phyloP scores from a whole-genome alignment of 768 basidiomycete genomes.

The Gymnopilus dilepis region DNA sequence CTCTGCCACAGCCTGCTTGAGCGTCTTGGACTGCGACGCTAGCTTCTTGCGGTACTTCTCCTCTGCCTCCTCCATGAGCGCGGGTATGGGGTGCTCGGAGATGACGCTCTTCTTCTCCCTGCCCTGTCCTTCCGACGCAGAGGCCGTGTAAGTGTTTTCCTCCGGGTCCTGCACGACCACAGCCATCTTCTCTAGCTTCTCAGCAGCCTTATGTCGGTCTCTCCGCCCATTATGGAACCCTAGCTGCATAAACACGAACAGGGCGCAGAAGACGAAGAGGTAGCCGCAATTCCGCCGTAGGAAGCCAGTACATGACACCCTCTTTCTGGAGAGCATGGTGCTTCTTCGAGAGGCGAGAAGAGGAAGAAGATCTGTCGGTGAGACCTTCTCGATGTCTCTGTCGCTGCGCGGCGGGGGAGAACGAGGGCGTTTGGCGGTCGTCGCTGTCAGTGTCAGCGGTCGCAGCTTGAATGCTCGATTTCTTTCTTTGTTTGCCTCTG shows the following conservation, averaged over 20 bases:
- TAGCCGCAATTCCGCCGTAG: constrained; percentile 38
- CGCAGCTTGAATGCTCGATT: constrained; percentile 16
- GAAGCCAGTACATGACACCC: constrained; percentile 21
- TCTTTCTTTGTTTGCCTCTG: constrained; percentile 14
- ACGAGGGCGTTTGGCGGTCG: not conserved
- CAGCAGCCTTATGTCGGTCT: constrained; percentile 13
- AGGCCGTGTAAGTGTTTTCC: constrained; percentile 22
- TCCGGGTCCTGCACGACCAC: constrained; percentile 23
- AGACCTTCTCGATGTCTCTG: not conserved
- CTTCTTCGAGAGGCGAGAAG: constrained; percentile 3
- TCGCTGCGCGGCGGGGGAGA: not conserved
- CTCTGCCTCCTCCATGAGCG: constrained; percentile 85
- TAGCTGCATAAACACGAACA: constrained; percentile 54
- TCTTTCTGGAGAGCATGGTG: constrained; percentile 27
- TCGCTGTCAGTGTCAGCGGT: constrained; percentile 2
- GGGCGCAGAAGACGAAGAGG: constrained; percentile 46
- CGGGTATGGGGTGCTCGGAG: constrained; percentile 77
- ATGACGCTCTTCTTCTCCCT: constrained; percentile 26
- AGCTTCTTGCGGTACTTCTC: constrained; percentile 69
- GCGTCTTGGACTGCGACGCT: constrained; percentile 76
- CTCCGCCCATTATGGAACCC: constrained; percentile 51
- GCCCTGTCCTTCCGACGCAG: constrained; percentile 17
- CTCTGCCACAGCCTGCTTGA: constrained; percentile 79
- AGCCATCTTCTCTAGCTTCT: constrained; percentile 23
- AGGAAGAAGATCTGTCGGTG: not conserved